These are phyloP conservation scores for Sarocladium oryzae DNA, from an alignment of 2,329 filamentous ascomycete genomes.

Conservation along the genomic window DNA sequence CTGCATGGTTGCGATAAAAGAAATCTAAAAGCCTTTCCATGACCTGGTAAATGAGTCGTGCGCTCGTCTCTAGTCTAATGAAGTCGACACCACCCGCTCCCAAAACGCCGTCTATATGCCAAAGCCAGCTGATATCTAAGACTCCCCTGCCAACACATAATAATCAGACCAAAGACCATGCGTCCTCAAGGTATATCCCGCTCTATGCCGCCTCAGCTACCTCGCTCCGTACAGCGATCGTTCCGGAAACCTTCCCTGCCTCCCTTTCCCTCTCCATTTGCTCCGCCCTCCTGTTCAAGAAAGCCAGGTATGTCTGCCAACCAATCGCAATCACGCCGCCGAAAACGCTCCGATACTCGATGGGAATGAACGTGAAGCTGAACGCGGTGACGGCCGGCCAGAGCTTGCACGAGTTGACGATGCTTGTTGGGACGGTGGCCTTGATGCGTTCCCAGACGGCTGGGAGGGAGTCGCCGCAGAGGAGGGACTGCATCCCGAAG, in stretches of 20 bases:
- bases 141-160: too few relatives aligned
- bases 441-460: slow-evolving; percentile 66
- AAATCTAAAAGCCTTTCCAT: too few relatives aligned
- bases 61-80: too few relatives aligned
- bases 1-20: too few relatives aligned
- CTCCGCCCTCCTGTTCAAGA: slow-evolving; percentile 69
- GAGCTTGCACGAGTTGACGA: slow-evolving; percentile 74
- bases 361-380: slow-evolving; percentile 74
- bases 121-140: too few relatives aligned
- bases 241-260: background rate
- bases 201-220: background rate
- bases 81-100: too few relatives aligned
- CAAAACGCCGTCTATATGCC: background rate
- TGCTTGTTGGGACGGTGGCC: slow-evolving; percentile 68
- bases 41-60: too few relatives aligned
- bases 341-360: slow-evolving; percentile 76
- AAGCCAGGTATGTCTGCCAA: slow-evolving; percentile 88
- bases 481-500: slow-evolving; percentile 70
- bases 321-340: slow-evolving; percentile 73
- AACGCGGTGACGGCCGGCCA: slow-evolving; percentile 87
- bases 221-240: background rate
- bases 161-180: background rate
- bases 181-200: too few relatives aligned
- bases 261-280: slow-evolving; percentile 29
- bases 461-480: slow-evolving; percentile 58